Evolutionary conservation across 164 flowering plant species (phyloP).

Genomic region (Vitis vinifera): ASM3070453v1 NC_081811.1:4946501-4947000

Average conservation of each 20-base stretch:
- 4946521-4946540: slow-evolving; percentile 4
- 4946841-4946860: neutral
- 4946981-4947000: too few relatives aligned
- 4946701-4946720: neutral
- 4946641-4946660: too few relatives aligned
- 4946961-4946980: neutral
- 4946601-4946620: neutral
- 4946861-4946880: neutral
- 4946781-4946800: too few relatives aligned
- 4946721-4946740: neutral
- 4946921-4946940: neutral
- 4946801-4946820: neutral
- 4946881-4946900: neutral
- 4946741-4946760: neutral
- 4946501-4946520: slow-evolving; percentile 7
- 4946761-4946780: neutral
- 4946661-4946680: too few relatives aligned
- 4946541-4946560: neutral
- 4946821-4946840: neutral
- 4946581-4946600: neutral
- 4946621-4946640: too few relatives aligned
- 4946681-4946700: too few relatives aligned
- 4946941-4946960: neutral
- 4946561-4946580: slow-evolving; percentile 3
- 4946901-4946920: neutral